Base-by-base conservation (phyloP, 192 early-diverging fungal species). In the Neocallimastix lanati region DNA sequence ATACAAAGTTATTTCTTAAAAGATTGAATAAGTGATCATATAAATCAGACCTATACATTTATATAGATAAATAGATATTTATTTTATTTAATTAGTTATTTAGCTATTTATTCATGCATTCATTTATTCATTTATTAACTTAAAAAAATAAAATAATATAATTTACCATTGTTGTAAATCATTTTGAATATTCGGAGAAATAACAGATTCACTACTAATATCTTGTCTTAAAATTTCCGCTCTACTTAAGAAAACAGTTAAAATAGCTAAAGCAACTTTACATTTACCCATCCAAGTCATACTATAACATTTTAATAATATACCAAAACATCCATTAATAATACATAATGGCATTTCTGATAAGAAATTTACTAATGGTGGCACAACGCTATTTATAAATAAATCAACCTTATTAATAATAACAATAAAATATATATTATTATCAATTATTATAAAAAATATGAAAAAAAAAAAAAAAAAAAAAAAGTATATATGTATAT, bases 261-360 rank as follows among this genome's bases (percentile, higher is more conserved):
- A 86, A 77, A 97, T 90, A 6, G 92, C 93, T 80, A 98, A 86
- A 14, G 95, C 97, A 36, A 88, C 86, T 81, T 92, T 93, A 29
- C 89, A 94, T 80, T 91, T 93, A 15, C 90, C 92, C 12, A 99
- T 87, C 92, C 92, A 95, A 11, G 91, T 84, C 80, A 97, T 87
- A 80, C 94, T 94, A 86, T 97, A 96, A 33, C 96, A 90, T 80
- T 96, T 93, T 82, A 99, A 89, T 40, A 98, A 89, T 76, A 96
- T 85, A 21, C 89, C 88, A 86, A 96, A 88, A 76, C 93, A 86
- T 5, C 90, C 90, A 79, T 93, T 93, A 18, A 99, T 88, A 29
- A 94, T 91, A 76, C 89, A 88, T 78, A 98, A 84, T 25, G 94
- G 93, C 0, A 94, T 88, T 77, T 98, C 96, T 1, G 92, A 86